Conservation (phyloP, 345 rosid genomes). For the Citrus medica region DNA sequence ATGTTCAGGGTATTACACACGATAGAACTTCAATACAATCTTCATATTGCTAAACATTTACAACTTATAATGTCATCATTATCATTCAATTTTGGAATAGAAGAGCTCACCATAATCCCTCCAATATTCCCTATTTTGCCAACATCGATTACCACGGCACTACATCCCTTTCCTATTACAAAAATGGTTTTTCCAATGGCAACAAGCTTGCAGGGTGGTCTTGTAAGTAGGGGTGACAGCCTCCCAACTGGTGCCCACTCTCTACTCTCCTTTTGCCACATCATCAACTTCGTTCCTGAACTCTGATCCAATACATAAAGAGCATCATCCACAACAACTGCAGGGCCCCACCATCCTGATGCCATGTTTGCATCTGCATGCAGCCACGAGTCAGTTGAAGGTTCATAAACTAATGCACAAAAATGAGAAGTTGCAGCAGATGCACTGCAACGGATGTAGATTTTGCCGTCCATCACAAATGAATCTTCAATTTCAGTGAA, state of each 20-base stretch:
- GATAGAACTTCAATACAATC: not conserved
- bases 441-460: constrained; percentile 47
- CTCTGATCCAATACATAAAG: constrained; percentile 78
- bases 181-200: constrained; percentile 57
- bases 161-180: constrained; percentile 66
- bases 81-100: constrained; percentile 43
- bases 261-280: constrained; percentile 56
- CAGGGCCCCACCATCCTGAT: constrained; percentile 82
- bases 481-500: constrained; percentile 63
- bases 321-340: constrained; percentile 54
- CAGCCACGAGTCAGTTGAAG: constrained; percentile 52
- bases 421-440: constrained; percentile 31
- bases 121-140: constrained; percentile 44
- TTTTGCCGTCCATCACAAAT: constrained; percentile 59
- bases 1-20: not conserved
- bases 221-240: constrained; percentile 53
- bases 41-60: constrained; percentile 55
- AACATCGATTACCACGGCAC: constrained; percentile 59
- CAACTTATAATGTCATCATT: constrained; percentile 44
- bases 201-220: constrained; percentile 71
- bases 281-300: constrained; percentile 65
- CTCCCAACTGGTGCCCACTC: constrained; percentile 68
- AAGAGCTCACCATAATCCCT: constrained; percentile 64
- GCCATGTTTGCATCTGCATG: constrained; percentile 57
- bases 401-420: constrained; percentile 43